A percentile compares a stretch with the other conserved stretches of the same genome.
Conservation (phyloP, 2,329 filamentous ascomycete species). For the Aspergillus ruber region DNA sequence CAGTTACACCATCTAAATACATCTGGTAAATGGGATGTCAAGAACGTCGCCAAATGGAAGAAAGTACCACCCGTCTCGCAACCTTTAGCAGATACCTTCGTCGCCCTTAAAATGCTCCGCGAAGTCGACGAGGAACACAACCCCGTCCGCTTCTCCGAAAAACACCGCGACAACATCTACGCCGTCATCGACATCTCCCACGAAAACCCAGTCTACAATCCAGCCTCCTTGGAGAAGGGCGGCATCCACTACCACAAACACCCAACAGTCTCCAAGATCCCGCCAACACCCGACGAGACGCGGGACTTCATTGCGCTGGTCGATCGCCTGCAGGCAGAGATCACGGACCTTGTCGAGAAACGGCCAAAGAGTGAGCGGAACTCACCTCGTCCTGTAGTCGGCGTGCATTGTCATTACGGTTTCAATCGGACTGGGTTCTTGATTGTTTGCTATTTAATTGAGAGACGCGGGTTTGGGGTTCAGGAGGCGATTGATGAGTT, state of each 20-base stretch:
- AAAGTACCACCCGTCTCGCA: slow-evolving; percentile 69
- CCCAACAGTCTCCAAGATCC: slow-evolving; percentile 85
- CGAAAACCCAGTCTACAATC: slow-evolving; percentile 83
- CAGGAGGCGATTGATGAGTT: slow-evolving; percentile 76
- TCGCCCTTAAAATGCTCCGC: slow-evolving; percentile 86
- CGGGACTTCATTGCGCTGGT: slow-evolving; percentile 54
- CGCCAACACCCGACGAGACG: slow-evolving; percentile 60
- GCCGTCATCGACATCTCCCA: slow-evolving; percentile 88
- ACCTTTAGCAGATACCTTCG: slow-evolving; percentile 72
- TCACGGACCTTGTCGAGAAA: slow-evolving; percentile 42
- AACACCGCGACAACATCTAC: slow-evolving; percentile 62
- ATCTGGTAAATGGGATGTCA: slow-evolving; percentile 95
- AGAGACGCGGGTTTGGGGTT: slow-evolving; percentile 64
- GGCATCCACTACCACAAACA: slow-evolving; percentile 76
- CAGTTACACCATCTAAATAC: slow-evolving; percentile 83
- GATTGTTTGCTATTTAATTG: slow-evolving; percentile 83
- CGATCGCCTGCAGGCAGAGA: slow-evolving; percentile 53
- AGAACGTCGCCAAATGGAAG: slow-evolving; percentile 90
- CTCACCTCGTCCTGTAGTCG: slow-evolving; percentile 50
- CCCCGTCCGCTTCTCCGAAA: slow-evolving; percentile 62
- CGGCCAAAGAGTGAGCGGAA: slow-evolving; percentile 31
- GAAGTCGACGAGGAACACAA: slow-evolving; percentile 81
- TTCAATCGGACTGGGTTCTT: slow-evolving; percentile 94
- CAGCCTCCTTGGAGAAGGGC: slow-evolving; percentile 58
- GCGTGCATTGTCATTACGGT: slow-evolving; percentile 91